Base-by-base conservation (phyloP, 2,329 filamentous ascomycete genomes). In the Thermothelomyces thermophilus region DNA sequence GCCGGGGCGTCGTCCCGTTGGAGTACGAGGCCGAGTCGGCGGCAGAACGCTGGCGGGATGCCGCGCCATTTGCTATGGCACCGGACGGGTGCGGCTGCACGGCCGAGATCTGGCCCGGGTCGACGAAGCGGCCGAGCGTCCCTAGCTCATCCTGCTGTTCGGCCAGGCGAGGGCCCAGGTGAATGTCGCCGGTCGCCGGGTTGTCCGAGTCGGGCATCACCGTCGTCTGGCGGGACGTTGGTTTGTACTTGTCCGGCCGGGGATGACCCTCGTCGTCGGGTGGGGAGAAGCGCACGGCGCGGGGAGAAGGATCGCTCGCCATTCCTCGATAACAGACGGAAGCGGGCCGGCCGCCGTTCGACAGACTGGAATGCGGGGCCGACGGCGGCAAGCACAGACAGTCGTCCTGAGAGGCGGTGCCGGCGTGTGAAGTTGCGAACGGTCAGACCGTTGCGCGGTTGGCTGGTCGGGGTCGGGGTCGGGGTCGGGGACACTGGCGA, bases 271-370 rank as follows among this genome's bases (percentile, higher is more conserved):
- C 72, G 49, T 73, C 68, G 51, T 75, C 76, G 61, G 66, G 64
- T 52, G 73, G 70, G 40, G 74, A 75, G 60, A 82, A 82, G 56
- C 78, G 75, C 56, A 82, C 76, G 55, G 72, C 70, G 58, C 77
- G 73, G 44, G 77, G 75, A 10, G 77, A 77, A 31, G 72, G 64
- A 56, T 82, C 77, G 59, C 70, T 64, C 61, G 66, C 58, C 66
- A 68, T 68, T 17, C 24, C 47, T 36, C 30, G 16, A 19, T 14
- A 9, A 13, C 14, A 13, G 24, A 26, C 24, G 24, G 24, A 26
- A n/a, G n/a, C 24, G 11, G 41, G 20, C 19, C 20, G 11, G 35
- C 13, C 24, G 9, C n/a, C n/a, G 20, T 24, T 37, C 19, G 9
- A 40, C 8, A 11, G 26, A 19, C 9, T 2, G 3, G 10, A 26